Conservation (phyloP, 139 green algal genomes). For the Chlamydomonas sphaeroides region DNA sequence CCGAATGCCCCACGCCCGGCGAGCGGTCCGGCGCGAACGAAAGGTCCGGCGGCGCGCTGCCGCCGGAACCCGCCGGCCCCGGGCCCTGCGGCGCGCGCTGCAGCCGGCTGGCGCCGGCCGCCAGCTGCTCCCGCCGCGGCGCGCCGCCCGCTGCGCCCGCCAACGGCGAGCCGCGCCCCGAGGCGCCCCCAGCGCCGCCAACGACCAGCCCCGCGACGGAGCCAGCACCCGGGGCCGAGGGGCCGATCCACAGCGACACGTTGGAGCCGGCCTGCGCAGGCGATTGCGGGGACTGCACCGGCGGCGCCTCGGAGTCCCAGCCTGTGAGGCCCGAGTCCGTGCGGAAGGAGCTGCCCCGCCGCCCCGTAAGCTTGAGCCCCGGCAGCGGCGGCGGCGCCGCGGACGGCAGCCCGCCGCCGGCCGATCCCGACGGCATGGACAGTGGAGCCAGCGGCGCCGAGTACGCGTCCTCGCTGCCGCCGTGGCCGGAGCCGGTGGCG, state of each 20-base stretch:
- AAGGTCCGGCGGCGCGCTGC: not conserved
- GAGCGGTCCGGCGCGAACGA: conserved; percentile 8
- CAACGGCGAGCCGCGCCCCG: not conserved
- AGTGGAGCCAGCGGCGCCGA: too few relatives aligned
- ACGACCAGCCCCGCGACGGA: not conserved
- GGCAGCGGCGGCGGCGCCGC: conserved; percentile 2
- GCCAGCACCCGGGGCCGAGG: not conserved
- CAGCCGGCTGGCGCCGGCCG: not conserved
- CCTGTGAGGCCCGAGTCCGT: not conserved
- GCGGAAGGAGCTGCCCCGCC: conserved; percentile 7
- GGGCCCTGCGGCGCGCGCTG: not conserved
- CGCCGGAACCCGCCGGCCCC: too few relatives aligned
- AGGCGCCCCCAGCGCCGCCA: too few relatives aligned
- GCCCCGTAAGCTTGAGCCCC: not conserved
- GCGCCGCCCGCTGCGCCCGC: not conserved
- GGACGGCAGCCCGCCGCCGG: too few relatives aligned
- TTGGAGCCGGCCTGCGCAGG: not conserved
- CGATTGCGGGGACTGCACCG: not conserved
- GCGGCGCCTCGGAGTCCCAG: conserved; percentile 20
- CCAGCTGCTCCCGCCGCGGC: conserved; percentile 6
- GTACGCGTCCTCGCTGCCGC: too few relatives aligned
- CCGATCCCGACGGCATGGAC: too few relatives aligned
- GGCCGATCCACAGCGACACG: conserved; percentile 10
- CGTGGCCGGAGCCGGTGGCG: too few relatives aligned
- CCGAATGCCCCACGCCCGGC: not conserved